phyloP scores from a whole-genome alignment of 768 basidiomycete species.

The Tylopilus subfusipes region DNA sequence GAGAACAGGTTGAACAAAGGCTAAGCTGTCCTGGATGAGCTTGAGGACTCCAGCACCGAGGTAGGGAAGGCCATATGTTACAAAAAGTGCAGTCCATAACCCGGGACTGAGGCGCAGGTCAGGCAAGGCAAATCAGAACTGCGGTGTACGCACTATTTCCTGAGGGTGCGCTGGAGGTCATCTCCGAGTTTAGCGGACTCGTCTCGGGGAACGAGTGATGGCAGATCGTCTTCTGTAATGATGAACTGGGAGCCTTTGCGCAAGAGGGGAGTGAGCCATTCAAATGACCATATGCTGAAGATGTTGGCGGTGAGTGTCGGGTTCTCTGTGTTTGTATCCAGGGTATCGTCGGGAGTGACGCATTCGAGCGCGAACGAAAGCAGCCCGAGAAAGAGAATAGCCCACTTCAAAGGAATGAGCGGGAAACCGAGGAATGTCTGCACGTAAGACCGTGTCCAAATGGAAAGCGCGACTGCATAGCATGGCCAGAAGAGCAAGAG shows the following conservation, averaged over 20 bases:
- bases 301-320: conserved; percentile 76
- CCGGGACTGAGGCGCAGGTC: conserved; percentile 41
- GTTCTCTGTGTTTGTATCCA: conserved; percentile 49
- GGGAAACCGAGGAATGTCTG: conserved; percentile 29
- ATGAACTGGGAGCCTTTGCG: conserved; percentile 58
- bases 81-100: conserved; percentile 70
- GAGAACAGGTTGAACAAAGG: conserved; percentile 85
- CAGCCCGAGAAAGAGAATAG: conserved; percentile 43
- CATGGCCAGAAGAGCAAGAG: conserved; percentile 82
- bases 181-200: conserved; percentile 66
- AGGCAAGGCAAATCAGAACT: not conserved
- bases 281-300: conserved; percentile 79
- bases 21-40: conserved; percentile 72
- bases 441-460: conserved; percentile 63
- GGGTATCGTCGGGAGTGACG: conserved; percentile 56
- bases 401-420: conserved; percentile 44
- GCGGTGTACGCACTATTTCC: conserved; percentile 53
- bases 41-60: conserved; percentile 61
- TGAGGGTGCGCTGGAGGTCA: conserved; percentile 57
- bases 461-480: conserved; percentile 45
- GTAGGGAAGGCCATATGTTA: conserved; percentile 80
- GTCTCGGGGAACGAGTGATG: conserved; percentile 63
- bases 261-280: conserved; percentile 84
- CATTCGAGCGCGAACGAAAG: conserved; percentile 64
- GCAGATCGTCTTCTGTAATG: conserved; percentile 85